These are phyloP conservation scores for Trametes cinnabarina DNA, from an alignment of 768 basidiomycete species.

Conservation along the genomic window DNA sequence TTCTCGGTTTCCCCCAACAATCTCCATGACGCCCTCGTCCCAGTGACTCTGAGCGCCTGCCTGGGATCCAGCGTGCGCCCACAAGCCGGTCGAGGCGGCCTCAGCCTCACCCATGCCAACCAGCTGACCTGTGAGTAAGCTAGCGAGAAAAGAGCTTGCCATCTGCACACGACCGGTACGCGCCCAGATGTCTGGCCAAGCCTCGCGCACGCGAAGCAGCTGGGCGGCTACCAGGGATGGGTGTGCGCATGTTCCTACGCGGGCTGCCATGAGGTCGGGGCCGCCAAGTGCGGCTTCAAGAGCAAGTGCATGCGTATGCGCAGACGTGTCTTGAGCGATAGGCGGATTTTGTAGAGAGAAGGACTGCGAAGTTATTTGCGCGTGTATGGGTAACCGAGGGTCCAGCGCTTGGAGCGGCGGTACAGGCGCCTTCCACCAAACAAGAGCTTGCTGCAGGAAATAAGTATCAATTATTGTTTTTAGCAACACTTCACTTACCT, in stretches of 20 bases:
- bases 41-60: slow-evolving; percentile 43
- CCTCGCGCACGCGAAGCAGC: slow-evolving; percentile 74
- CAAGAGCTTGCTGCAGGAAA: slow-evolving; percentile 56
- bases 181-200: slow-evolving; percentile 77
- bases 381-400: slow-evolving; percentile 63
- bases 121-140: slow-evolving; percentile 70
- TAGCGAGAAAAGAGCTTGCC: slow-evolving; percentile 73
- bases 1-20: slow-evolving; percentile 73
- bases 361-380: slow-evolving; percentile 62
- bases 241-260: slow-evolving; percentile 71
- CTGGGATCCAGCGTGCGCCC: slow-evolving; percentile 47
- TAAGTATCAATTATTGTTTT: background rate
- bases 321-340: slow-evolving; percentile 75
- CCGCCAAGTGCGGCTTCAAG: slow-evolving; percentile 77
- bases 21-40: slow-evolving; percentile 78
- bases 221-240: slow-evolving; percentile 74
- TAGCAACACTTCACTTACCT: slow-evolving; percentile 43
- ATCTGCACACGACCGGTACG: slow-evolving; percentile 75
- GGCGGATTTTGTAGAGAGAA: slow-evolving; percentile 76
- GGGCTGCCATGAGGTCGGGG: slow-evolving; percentile 71
- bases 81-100: slow-evolving; percentile 76
- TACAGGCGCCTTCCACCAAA: slow-evolving; percentile 85
- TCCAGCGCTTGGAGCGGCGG: slow-evolving; percentile 72
- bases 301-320: slow-evolving; percentile 72
- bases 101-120: slow-evolving; percentile 72